Evolutionary conservation across 169 alveolate species (phyloP).

Genomic region (Toxoplasma gondii): DNA sequence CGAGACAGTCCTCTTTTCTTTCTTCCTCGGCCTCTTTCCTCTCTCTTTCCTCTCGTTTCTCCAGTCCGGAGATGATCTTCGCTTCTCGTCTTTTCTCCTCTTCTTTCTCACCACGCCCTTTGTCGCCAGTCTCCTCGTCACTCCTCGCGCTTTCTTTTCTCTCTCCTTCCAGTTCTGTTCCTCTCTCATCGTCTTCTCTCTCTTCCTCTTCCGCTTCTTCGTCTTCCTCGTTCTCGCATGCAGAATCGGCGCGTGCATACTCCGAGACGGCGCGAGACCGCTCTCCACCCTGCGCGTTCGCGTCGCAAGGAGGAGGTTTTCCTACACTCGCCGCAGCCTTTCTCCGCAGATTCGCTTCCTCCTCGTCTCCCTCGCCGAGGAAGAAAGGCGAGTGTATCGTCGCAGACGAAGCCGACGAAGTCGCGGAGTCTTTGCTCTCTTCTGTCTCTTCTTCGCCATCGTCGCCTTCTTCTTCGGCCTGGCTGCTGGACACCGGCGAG

Average conservation of each 20-base stretch:
- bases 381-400: background rate
- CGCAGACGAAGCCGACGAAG: background rate
- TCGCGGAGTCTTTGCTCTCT: background rate
- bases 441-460: background rate
- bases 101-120: background rate
- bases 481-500: slow-evolving; percentile 22
- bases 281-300: no score
- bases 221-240: no score
- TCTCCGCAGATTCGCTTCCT: background rate
- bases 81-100: background rate
- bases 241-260: no score
- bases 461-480: background rate
- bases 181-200: background rate
- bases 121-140: background rate
- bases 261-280: no score
- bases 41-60: no score
- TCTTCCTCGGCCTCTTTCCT: no score
- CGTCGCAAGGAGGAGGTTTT: no score
- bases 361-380: background rate
- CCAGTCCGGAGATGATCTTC: no score
- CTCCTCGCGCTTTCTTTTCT: background rate
- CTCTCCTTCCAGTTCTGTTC: background rate
- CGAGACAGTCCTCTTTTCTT: no score
- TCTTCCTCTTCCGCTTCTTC: background rate
- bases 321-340: no score